Conservation (phyloP, 139 green algal species). For the Asterochloris sp. region DNA sequence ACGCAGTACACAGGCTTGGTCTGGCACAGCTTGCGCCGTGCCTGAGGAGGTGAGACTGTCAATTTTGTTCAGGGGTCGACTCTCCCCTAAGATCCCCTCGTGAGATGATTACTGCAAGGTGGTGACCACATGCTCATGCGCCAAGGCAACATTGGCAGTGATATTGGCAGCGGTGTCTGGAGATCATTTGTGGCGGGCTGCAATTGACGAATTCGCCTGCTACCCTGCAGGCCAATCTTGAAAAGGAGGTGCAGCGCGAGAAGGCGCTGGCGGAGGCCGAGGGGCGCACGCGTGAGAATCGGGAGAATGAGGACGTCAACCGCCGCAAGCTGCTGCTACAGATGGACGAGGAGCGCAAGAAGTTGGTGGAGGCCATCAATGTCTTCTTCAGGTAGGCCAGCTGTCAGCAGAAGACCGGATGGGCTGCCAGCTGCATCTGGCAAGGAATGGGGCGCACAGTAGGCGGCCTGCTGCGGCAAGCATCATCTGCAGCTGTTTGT, state of each 20-base stretch:
- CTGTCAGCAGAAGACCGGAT: too few relatives aligned
- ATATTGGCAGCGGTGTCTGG: too few relatives aligned
- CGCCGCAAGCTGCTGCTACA: slow-evolving; percentile 54
- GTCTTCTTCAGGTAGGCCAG: slow-evolving; percentile 58
- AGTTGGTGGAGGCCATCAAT: slow-evolving; percentile 84
- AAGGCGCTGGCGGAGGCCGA: slow-evolving; percentile 92
- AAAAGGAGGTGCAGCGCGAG: slow-evolving; percentile 83
- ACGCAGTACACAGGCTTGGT: too few relatives aligned
- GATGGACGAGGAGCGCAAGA: slow-evolving; percentile 69
- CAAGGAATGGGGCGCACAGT: background rate
- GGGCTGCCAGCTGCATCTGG: slow-evolving; percentile 21
- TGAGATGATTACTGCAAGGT: background rate
- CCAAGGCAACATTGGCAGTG: too few relatives aligned
- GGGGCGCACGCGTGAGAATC: slow-evolving; percentile 81
- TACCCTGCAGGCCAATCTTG: slow-evolving; percentile 56
- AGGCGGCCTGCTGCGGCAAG: background rate
- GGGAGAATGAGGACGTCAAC: slow-evolving; percentile 97
- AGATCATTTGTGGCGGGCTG: too few relatives aligned
- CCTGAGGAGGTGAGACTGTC: too few relatives aligned
- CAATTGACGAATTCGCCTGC: too few relatives aligned
- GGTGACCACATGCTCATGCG: too few relatives aligned
- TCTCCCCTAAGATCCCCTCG: too few relatives aligned
- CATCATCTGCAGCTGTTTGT: background rate
- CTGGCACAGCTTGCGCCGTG: too few relatives aligned
- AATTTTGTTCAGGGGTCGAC: too few relatives aligned